Percentiles rank a stretch among this genome's conserved stretches.
phyloP scores from a whole-genome alignment of 2,329 filamentous ascomycete genomes.

The Moelleriella libera region DNA sequence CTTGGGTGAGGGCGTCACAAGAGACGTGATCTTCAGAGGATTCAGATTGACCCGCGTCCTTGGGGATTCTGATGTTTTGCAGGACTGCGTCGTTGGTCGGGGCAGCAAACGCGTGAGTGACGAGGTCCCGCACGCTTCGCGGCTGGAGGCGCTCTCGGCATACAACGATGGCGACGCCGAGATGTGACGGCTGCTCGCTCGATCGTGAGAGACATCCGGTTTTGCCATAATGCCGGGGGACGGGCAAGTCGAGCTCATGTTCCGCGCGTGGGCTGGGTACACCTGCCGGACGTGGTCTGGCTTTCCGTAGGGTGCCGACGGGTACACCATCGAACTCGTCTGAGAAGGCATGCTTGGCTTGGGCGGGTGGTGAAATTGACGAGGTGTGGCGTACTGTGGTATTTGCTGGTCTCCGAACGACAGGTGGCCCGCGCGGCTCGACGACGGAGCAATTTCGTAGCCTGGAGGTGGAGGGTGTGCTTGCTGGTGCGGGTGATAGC shows the following conservation, averaged over 20 bases:
- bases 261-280: constrained; percentile 12
- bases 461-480: constrained; percentile 12
- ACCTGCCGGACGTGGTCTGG: constrained; percentile 24
- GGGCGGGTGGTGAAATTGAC: constrained; percentile 20
- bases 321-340: constrained; percentile 19
- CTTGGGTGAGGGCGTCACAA: constrained; percentile 14
- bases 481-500: constrained; percentile 21
- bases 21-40: constrained; percentile 20
- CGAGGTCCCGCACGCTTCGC: constrained; percentile 16
- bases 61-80: constrained; percentile 9
- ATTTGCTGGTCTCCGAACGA: constrained; percentile 18
- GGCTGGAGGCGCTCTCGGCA: constrained; percentile 14
- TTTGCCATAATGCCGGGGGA: constrained; percentile 14
- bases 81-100: constrained; percentile 10
- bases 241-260: constrained; percentile 14
- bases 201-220: constrained; percentile 19
- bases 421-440: constrained; percentile 14
- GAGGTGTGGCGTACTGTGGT: constrained; percentile 19
- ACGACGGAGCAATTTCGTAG: constrained; percentile 14
- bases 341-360: constrained; percentile 10
- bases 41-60: constrained; percentile 9
- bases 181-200: constrained; percentile 17
- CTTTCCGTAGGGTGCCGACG: constrained; percentile 23
- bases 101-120: constrained; percentile 12
- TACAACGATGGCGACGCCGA: constrained; percentile 23